Percentiles rank a stretch among this genome's conserved stretches.
phyloP scores from a whole-genome alignment of 2,329 filamentous ascomycete species.

The Aspergillaceae sp. region DNA sequence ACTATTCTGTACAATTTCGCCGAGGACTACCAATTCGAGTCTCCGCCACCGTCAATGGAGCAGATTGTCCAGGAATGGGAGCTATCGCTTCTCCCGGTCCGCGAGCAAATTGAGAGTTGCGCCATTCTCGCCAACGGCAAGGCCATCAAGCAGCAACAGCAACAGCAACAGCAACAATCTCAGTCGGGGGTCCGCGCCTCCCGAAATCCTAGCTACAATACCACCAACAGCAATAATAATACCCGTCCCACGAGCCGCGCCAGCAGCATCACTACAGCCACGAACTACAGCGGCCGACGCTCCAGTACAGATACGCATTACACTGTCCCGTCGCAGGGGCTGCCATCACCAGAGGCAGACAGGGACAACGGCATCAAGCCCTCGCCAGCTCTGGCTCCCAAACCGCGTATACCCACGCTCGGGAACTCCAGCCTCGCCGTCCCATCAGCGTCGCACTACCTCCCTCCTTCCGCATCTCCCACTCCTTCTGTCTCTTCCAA shows the following conservation, averaged over 20 bases:
- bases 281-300: slow-evolving; percentile 14
- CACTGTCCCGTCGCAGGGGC: slow-evolving; percentile 18
- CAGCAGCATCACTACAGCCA: slow-evolving; percentile 7
- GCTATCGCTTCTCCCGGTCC: slow-evolving; percentile 52
- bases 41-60: slow-evolving; percentile 63
- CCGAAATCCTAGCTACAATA: too few species aligned
- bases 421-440: slow-evolving; percentile 23
- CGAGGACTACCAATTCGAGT: slow-evolving; percentile 58
- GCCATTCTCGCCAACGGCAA: slow-evolving; percentile 58
- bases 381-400: not conserved
- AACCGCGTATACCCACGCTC: slow-evolving; percentile 20
- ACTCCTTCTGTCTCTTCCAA: not conserved
- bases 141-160: slow-evolving; percentile 48
- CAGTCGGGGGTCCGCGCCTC: too few species aligned
- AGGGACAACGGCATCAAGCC: slow-evolving; percentile 2
- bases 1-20: slow-evolving; percentile 68
- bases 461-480: not conserved
- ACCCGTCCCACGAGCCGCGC: slow-evolving; percentile 1
- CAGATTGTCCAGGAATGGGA: slow-evolving; percentile 62
- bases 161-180: slow-evolving; percentile 19
- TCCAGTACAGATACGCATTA: slow-evolving; percentile 20
- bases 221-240: not conserved
- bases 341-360: slow-evolving; percentile 27
- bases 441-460: too few species aligned
- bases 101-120: slow-evolving; percentile 59